Base-by-base conservation (phyloP, 345 rosid genomes). In the Salix koriyanagi region DNA sequence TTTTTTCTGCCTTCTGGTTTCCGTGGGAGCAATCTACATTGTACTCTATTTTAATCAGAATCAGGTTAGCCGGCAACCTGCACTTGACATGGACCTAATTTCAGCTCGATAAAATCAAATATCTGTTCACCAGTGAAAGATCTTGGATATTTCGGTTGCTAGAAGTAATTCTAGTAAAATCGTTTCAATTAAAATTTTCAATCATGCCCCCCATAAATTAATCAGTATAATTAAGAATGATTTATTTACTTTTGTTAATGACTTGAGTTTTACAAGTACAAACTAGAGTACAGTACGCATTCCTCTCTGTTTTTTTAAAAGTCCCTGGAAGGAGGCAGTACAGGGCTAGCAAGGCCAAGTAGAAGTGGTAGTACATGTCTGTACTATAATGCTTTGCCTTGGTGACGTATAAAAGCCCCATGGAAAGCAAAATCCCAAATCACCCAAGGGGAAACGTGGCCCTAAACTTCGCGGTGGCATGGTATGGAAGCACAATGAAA, bases 341-440 rank as follows among this genome's bases (percentile, higher is more conserved):
- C 88, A 85, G 7, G 48, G 44, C 58, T 32, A 19, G 69, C 67
- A 8, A 34, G 65, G 34, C 46, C 75, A 50, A n/a, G 70, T 39
- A 64, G 77, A 75, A 71, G 21, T 67, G 76, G 60, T 71, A 76
- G 86, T 81, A 85, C 83, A 76, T 50, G 21, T 18, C 15, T 65
- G 86, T 83, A 79, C 83, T 71, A 37, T 37, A 7, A 18, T 21
- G 30, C 21, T 32, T 21, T 42, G 75, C 25, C 14, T 48, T 65
- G 46, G 18, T 11, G 26, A 46, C 46, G 37, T 80, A 77, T 32
- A 76, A 64, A 56, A 34, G 26, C 2, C 26, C 61, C 28, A 12
- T 23, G 23, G 65, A 65, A 79, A 70, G 30, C 77, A 34, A 65
- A 58, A 16, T n/a, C 36, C 42, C 76, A 37, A 46, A 8, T 36